Conservation (phyloP, 371 early-diverging fungal genomes). For the Mortierella sp. region DNA sequence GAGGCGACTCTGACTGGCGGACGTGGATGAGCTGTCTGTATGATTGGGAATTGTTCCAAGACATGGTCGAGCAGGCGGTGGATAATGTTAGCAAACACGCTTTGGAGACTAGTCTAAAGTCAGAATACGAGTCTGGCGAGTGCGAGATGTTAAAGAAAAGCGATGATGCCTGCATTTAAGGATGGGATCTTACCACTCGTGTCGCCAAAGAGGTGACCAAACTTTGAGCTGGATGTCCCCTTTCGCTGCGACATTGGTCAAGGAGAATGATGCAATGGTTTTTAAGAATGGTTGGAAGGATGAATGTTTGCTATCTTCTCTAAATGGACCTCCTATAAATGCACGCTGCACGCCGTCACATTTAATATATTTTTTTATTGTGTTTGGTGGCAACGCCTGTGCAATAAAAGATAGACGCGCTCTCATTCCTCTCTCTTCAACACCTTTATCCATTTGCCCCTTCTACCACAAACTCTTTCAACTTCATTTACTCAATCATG, state of each 20-base stretch:
- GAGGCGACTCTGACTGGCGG: conserved; percentile 33
- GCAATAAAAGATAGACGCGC: background rate
- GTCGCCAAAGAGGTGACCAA: conserved; percentile 58
- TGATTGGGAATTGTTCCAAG: background rate
- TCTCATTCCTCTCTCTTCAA: background rate
- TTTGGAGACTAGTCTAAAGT: background rate
- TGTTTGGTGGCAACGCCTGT: conserved; percentile 27
- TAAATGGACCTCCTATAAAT: background rate
- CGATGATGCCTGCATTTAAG: background rate
- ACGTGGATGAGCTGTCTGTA: conserved; percentile 31
- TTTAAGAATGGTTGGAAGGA: background rate
- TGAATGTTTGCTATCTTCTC: background rate
- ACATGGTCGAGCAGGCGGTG: background rate
- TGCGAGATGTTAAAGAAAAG: background rate
- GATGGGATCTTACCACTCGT: conserved; percentile 32
- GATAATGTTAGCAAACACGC: background rate
- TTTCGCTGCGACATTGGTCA: conserved; percentile 30
- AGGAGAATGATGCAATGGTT: conserved; percentile 1
- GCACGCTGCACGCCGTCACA: background rate
- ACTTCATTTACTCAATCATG: conserved; percentile 12
- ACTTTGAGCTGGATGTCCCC: conserved; percentile 46
- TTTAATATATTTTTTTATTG: background rate
- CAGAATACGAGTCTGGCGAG: background rate
- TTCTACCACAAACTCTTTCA: background rate
- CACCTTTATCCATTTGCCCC: background rate